Evolutionary conservation across 768 basidiomycete species (phyloP).

Genomic region (Xerocomus potaroensis): DNA sequence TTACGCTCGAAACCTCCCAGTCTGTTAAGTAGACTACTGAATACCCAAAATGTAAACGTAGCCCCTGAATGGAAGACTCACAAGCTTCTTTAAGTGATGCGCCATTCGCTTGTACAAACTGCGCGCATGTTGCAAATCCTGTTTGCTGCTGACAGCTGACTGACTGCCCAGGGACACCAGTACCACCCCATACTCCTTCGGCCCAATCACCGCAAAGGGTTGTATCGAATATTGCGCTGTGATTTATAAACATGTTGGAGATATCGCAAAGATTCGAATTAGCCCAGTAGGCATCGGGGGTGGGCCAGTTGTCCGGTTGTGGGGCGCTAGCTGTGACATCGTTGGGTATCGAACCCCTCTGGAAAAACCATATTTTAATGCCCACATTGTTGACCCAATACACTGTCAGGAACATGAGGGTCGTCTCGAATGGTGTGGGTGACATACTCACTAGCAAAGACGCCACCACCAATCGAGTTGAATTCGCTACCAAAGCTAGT

Average conservation of each 20-base stretch:
- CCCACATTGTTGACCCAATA: constrained; percentile 55
- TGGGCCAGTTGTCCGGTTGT: constrained; percentile 71
- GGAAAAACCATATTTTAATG: constrained; percentile 80
- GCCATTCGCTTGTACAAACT: constrained; percentile 72
- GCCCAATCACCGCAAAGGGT: constrained; percentile 94
- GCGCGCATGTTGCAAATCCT: constrained; percentile 74
- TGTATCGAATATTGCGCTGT: constrained; percentile 80
- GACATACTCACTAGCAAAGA: constrained; percentile 74
- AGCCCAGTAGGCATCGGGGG: constrained; percentile 76
- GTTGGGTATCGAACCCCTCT: constrained; percentile 62
- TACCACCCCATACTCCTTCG: constrained; percentile 63
- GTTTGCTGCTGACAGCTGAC: constrained; percentile 83
- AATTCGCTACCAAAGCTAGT: constrained; percentile 83
- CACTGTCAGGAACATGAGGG: constrained; percentile 9
- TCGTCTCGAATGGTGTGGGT: background rate
- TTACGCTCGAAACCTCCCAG: constrained; percentile 77
- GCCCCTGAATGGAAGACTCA: constrained; percentile 40
- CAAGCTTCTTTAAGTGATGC: constrained; percentile 71
- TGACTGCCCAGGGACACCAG: constrained; percentile 80
- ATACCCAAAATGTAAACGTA: background rate
- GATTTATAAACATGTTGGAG: constrained; percentile 71
- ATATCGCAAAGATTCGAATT: constrained; percentile 65
- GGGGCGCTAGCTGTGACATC: constrained; percentile 78
- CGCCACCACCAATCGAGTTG: constrained; percentile 81
- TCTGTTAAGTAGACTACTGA: constrained; percentile 39